phyloP scores from a whole-genome alignment of 495 filamentous ascomycete genomes.

The Opeltia flavorubescens region DNA sequence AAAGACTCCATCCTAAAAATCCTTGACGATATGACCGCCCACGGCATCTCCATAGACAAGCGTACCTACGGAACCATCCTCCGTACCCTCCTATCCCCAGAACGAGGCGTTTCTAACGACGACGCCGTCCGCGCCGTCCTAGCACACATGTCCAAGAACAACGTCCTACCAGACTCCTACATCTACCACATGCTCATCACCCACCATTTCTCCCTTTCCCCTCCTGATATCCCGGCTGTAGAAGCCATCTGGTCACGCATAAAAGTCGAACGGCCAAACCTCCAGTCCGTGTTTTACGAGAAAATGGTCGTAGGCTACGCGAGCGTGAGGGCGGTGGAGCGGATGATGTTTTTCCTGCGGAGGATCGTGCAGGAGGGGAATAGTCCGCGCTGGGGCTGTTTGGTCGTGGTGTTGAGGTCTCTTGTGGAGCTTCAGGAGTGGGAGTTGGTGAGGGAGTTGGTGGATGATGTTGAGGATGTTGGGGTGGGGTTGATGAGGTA shows the following conservation, averaged over 20 bases:
- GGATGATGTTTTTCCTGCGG: constrained; percentile 36
- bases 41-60: constrained; percentile 38
- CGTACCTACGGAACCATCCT: constrained; percentile 50
- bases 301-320: constrained; percentile 51
- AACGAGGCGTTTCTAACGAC: constrained; percentile 19
- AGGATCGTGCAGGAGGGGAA: constrained; percentile 26
- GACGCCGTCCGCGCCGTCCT: constrained; percentile 44
- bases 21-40: constrained; percentile 36
- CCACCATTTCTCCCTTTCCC: constrained; percentile 43
- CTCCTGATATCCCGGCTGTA: constrained; percentile 43
- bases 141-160: constrained; percentile 37
- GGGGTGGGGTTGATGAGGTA: constrained; percentile 12
- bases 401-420: constrained; percentile 31
- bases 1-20: constrained; percentile 23
- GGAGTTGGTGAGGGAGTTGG: constrained; percentile 22
- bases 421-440: constrained; percentile 30
- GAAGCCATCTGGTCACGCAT: constrained; percentile 36
- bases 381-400: constrained; percentile 28
- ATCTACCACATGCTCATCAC: constrained; percentile 59
- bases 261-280: constrained; percentile 20
- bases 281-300: constrained; percentile 55
- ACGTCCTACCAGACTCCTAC: constrained; percentile 37
- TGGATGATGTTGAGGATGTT: constrained; percentile 22
- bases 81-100: constrained; percentile 38
- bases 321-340: constrained; percentile 27